A percentile compares a stretch with the other conserved stretches of the same genome.
phyloP scores from a whole-genome alignment of 495 filamentous ascomycete species.

The Astrothelium subdiscretum region DNA sequence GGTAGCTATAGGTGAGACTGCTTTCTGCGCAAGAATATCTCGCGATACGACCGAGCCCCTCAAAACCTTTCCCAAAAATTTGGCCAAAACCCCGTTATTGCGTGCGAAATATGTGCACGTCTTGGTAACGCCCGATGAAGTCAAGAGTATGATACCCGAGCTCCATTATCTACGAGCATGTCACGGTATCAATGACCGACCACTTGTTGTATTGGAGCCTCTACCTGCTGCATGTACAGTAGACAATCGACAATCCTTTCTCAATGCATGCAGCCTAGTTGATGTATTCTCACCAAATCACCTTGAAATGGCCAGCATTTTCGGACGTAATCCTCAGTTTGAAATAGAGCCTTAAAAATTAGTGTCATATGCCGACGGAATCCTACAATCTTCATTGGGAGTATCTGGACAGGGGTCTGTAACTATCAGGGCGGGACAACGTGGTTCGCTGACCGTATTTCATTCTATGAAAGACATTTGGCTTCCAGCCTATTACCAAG shows the following conservation, averaged over 20 bases:
- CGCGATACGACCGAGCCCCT: constrained; percentile 5
- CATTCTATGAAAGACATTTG: constrained; percentile 2
- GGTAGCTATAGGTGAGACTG: too few species aligned
- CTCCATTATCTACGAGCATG: constrained; percentile 4
- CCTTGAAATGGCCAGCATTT: constrained; percentile 4
- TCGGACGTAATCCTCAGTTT: background rate
- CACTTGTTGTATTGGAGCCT: constrained; percentile 9
- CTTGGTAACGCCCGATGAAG: constrained; percentile 7
- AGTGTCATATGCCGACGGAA: background rate
- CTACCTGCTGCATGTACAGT: constrained; percentile 6
- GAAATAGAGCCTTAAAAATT: constrained; percentile 2
- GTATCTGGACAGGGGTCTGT: background rate
- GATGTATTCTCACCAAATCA: constrained; percentile 16
- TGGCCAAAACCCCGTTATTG: constrained; percentile 3
- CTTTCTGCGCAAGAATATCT: too few species aligned
- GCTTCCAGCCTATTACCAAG: constrained; percentile 3
- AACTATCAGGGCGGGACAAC: constrained; percentile 6
- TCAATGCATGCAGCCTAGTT: constrained; percentile 6
- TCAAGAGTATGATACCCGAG: background rate
- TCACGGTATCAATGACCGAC: constrained; percentile 6
- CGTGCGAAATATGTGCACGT: constrained; percentile 7
- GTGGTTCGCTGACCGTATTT: constrained; percentile 1
- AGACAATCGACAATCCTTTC: constrained; percentile 4
- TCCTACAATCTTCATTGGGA: constrained; percentile 4
- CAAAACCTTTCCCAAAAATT: background rate